Evolutionary conservation across 1,139 yeast species (phyloP).

Genomic region (Yamadazyma pseudoaaseri): DNA sequence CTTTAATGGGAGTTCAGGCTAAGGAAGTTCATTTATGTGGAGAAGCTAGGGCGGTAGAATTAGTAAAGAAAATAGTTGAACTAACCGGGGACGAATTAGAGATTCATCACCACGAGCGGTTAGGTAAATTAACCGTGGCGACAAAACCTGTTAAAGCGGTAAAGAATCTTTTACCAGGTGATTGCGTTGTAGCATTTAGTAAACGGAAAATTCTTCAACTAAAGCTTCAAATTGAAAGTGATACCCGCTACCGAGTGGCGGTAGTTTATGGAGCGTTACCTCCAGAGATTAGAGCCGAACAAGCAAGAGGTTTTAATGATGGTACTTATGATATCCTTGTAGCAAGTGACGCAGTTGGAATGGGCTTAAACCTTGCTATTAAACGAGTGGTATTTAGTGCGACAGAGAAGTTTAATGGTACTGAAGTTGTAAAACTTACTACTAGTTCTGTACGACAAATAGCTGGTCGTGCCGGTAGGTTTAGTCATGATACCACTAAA

Average conservation of each 20-base stretch:
- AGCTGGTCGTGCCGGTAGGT: constrained; percentile 97
- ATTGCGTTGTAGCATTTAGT: constrained; percentile 86
- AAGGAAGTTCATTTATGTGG: constrained; percentile 91
- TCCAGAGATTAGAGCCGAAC: constrained; percentile 87
- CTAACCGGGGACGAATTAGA: constrained; percentile 79
- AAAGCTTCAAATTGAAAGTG: constrained; percentile 63
- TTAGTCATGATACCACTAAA: constrained; percentile 32
- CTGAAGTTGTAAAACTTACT: constrained; percentile 43
- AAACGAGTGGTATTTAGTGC: constrained; percentile 75
- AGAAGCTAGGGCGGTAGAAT: constrained; percentile 74
- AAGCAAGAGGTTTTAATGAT: constrained; percentile 73
- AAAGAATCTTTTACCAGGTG: constrained; percentile 58
- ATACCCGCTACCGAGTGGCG: constrained; percentile 69
- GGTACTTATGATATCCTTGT: constrained; percentile 78
- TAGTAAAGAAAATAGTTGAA: constrained; percentile 55
- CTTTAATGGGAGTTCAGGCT: constrained; percentile 83
- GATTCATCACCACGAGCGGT: constrained; percentile 66
- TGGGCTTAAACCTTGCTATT: constrained; percentile 90
- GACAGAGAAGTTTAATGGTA: constrained; percentile 71
- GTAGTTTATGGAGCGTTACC: constrained; percentile 95
- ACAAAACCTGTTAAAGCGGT: constrained; percentile 32
- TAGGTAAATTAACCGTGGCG: constrained; percentile 69
- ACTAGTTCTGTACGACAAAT: constrained; percentile 81
- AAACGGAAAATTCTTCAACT: constrained; percentile 65
- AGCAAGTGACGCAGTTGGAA: constrained; percentile 97